Base-by-base conservation (phyloP, 306 rosid genomes). In the Cajanus cajan region DNA sequence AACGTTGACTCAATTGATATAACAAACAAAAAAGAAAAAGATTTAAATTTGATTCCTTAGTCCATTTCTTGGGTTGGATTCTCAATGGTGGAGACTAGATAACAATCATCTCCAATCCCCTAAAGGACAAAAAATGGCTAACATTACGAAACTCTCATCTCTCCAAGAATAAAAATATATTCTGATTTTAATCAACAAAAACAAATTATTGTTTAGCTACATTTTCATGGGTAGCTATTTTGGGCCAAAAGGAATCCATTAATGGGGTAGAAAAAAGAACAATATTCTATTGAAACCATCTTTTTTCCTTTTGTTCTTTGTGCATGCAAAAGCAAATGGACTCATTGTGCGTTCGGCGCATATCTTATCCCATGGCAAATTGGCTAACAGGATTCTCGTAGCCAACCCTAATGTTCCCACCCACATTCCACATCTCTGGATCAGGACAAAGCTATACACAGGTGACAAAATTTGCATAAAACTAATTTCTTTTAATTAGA, bases 321-420 rank as follows among this genome's bases (percentile, higher is more conserved):
- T 22, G 44, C 62, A 45, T 33, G 70, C 43, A 68, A 44, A 68
- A 55, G 65, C 67, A 57, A 47, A 55, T 68, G 31, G 50, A 31
- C 8, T 61, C 39, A 34, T 59, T 68, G 44, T 24, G 54, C 47
- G 19, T 48, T 47, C 25, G 55, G 44, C 33, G 15, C 81, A 81
- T 72, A 55, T 48, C 62, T 76, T 76, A 68, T 48, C 85, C 78
- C 67, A 21, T 48, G 36, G 51, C 68, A 45, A 58, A 33, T 67
- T 45, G 77, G 24, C 41, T 7, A 25, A 13, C 21, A 16, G 2
- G 70, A 59, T 69, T 78, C 68, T n/a, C 18, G 2, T n/a, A 13
- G 18, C 76, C 37, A 68, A 68, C 51, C 57, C 19, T 22, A 24
- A 39, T 39, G 11, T 39, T 6, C 44, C 44, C 11, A 50, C 63